Conservation (phyloP, 2,329 filamentous ascomycete genomes). For the Paecilomyces dactylethromorphus region DNA sequence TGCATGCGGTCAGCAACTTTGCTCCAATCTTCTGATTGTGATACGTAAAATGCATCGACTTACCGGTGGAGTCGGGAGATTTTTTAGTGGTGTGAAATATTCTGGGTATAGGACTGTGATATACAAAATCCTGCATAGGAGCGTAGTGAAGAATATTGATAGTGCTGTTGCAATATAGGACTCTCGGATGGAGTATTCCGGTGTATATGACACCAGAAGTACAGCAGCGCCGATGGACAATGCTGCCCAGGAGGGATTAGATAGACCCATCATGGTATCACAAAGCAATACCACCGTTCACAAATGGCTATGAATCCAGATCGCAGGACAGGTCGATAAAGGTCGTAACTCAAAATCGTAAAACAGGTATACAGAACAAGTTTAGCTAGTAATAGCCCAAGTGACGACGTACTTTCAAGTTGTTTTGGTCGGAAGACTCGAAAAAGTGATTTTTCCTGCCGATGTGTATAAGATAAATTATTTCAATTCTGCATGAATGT, state of each 20-base stretch:
- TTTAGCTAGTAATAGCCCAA: not conserved
- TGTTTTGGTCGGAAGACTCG: not conserved
- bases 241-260: not conserved
- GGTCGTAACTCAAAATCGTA: not conserved
- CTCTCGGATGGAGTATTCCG: slow-evolving; percentile 20
- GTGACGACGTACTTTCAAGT: not conserved
- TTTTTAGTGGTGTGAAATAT: slow-evolving; percentile 51
- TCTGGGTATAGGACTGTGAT: slow-evolving; percentile 50
- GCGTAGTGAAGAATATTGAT: slow-evolving; percentile 15
- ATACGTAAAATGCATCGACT: slow-evolving; percentile 10
- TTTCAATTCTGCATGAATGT: not conserved
- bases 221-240: not conserved
- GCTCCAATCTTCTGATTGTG: not conserved
- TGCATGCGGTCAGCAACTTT: slow-evolving; percentile 11
- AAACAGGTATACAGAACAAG: not conserved
- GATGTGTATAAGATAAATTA: not conserved
- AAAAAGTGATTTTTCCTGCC: not conserved
- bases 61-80: slow-evolving; percentile 49
- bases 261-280: not conserved
- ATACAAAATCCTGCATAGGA: slow-evolving; percentile 20
- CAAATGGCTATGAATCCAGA: too few species aligned
- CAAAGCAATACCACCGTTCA: not conserved
- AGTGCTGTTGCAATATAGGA: slow-evolving; percentile 20
- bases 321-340: too few species aligned
- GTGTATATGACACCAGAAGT: slow-evolving; percentile 12